phyloP scores from a whole-genome alignment of 805 yeast species.

The Kurtzmaniella cleridarum region DNA sequence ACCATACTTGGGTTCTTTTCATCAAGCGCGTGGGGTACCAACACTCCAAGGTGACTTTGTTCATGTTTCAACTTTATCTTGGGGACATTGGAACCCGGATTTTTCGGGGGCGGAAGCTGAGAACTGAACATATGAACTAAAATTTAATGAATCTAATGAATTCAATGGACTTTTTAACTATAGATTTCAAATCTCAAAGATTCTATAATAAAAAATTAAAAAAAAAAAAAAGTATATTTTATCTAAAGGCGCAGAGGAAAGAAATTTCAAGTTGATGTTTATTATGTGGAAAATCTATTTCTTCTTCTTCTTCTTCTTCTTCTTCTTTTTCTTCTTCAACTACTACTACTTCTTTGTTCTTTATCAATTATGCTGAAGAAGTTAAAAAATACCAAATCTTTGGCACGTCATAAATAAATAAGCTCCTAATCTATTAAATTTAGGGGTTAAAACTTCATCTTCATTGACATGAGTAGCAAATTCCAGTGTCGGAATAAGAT shows the following conservation, averaged over 20 bases:
- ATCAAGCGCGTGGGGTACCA: neutral
- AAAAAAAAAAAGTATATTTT: neutral
- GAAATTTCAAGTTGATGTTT: too few relatives aligned
- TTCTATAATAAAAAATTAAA: neutral
- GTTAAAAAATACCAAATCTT: constrained; percentile 18
- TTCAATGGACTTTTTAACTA: too few relatives aligned
- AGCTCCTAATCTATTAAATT: constrained; percentile 8
- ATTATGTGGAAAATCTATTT: too few relatives aligned
- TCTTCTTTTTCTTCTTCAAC: too few relatives aligned
- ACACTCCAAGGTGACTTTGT: neutral
- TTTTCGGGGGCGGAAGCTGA: constrained; percentile 1
- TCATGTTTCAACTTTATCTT: neutral
- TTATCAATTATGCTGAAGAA: too few relatives aligned
- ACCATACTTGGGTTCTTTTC: too few relatives aligned
- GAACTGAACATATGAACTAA: constrained; percentile 1
- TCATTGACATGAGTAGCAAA: constrained; percentile 18
- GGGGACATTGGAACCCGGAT: neutral
- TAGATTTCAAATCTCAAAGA: neutral
- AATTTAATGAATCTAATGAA: too few relatives aligned
- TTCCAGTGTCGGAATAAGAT: constrained; percentile 12
- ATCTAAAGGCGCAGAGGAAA: neutral
- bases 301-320: too few relatives aligned
- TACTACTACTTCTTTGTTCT: too few relatives aligned
- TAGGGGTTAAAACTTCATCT: constrained; percentile 7
- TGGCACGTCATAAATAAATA: constrained; percentile 21